A percentile compares a stretch with the other conserved stretches of the same genome.
phyloP scores from a whole-genome alignment of 176 grass and related monocot genomes.

The Echinochloa phyllopogon region DNA sequence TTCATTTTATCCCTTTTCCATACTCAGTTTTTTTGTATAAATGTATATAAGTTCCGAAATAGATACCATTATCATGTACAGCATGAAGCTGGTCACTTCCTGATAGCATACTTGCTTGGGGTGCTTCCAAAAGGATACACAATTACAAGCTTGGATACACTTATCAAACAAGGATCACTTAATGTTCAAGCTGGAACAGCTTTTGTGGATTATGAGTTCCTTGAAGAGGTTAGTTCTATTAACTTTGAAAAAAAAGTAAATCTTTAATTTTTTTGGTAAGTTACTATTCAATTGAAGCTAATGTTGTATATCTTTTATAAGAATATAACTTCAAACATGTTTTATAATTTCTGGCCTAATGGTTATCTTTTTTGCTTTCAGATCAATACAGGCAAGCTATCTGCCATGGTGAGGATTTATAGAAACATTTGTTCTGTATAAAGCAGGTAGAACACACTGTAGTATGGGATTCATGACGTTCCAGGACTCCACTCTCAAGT shows the following conservation, averaged over 20 bases:
- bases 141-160: slow-evolving; percentile 74
- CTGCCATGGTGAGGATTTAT: slow-evolving; percentile 55
- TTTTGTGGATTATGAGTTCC: slow-evolving; percentile 94
- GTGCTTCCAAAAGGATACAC: slow-evolving; percentile 79
- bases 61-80: slow-evolving; percentile 37
- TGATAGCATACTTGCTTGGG: slow-evolving; percentile 89
- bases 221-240: slow-evolving; percentile 69
- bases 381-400: slow-evolving; percentile 61
- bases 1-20: not conserved
- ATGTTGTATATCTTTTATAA: not conserved
- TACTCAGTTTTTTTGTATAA: not conserved
- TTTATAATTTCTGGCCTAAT: slow-evolving; percentile 17
- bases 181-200: slow-evolving; percentile 92
- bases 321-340: not conserved
- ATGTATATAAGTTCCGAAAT: slow-evolving; percentile 9
- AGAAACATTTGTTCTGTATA: not conserved
- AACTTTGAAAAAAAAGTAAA: slow-evolving; percentile 2
- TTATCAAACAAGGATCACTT: slow-evolving; percentile 65
- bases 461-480: not conserved
- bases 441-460: slow-evolving; percentile 1
- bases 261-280: slow-evolving; percentile 1
- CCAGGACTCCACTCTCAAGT: not conserved
- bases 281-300: not conserved
- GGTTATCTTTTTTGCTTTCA: slow-evolving; percentile 31
- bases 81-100: slow-evolving; percentile 95